phyloP scores from a whole-genome alignment of 768 basidiomycete genomes.

The Polyporus arcularius region DNA sequence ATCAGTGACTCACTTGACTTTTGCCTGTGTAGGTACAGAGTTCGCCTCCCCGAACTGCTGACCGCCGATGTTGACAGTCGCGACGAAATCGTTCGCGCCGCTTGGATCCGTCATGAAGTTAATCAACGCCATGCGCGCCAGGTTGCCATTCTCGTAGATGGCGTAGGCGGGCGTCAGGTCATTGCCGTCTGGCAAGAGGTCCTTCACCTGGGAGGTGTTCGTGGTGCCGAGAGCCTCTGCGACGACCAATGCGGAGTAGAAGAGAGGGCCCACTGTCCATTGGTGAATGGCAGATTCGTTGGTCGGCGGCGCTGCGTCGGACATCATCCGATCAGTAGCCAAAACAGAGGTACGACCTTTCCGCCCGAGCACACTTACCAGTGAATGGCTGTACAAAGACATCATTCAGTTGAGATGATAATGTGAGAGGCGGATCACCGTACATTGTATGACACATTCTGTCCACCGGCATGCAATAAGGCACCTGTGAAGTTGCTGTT shows the following conservation, averaged over 20 bases:
- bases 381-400: slow-evolving; percentile 46
- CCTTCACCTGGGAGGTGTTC: slow-evolving; percentile 44
- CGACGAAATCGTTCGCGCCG: slow-evolving; percentile 42
- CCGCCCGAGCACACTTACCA: slow-evolving; percentile 27
- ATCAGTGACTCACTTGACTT: slow-evolving; percentile 38
- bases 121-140: slow-evolving; percentile 45
- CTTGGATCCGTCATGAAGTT: slow-evolving; percentile 47
- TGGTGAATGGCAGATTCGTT: slow-evolving; percentile 38
- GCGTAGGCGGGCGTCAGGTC: slow-evolving; percentile 48
- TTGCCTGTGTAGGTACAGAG: slow-evolving; percentile 28
- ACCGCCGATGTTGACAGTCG: slow-evolving; percentile 36
- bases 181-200: slow-evolving; percentile 38
- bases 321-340: background rate
- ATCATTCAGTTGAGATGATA: slow-evolving; percentile 9
- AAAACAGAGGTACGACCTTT: background rate
- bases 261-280: slow-evolving; percentile 52
- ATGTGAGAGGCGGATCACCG: slow-evolving; percentile 19
- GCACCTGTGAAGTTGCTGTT: slow-evolving; percentile 47
- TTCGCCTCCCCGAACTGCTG: slow-evolving; percentile 21
- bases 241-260: slow-evolving; percentile 48
- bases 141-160: slow-evolving; percentile 47
- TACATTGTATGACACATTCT: slow-evolving; percentile 54
- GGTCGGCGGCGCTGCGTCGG: slow-evolving; percentile 40
- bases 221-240: slow-evolving; percentile 49
- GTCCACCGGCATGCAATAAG: slow-evolving; percentile 50